Conservation (phyloP, 2,329 filamentous ascomycete species). For the Macrophomina tecta region DNA sequence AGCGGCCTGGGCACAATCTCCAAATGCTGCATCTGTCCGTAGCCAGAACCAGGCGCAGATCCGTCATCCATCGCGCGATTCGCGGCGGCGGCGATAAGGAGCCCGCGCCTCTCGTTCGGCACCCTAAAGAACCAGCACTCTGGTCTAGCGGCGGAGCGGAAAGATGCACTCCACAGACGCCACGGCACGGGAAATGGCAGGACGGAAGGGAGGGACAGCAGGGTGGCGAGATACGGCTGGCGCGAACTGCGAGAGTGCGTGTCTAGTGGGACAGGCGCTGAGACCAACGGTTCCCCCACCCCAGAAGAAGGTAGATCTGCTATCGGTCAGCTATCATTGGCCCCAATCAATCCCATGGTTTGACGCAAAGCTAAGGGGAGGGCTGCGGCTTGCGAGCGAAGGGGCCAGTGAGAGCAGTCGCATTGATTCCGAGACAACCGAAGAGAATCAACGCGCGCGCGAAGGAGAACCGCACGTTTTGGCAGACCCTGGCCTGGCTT, state of each 20-base stretch:
- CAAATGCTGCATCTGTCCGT: background rate
- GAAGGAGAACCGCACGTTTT: background rate
- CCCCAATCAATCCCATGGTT: background rate
- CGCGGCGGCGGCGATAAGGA: background rate
- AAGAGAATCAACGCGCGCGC: background rate
- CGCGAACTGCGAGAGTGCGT: background rate
- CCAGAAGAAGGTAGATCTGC: background rate
- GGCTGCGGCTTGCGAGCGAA: background rate
- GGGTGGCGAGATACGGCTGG: background rate
- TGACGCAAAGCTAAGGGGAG: background rate
- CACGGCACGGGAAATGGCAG: slow-evolving; percentile 2
- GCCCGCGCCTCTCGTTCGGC: background rate
- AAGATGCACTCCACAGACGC: slow-evolving; percentile 4
- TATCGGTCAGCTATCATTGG: slow-evolving; percentile 15
- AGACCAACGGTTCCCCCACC: background rate
- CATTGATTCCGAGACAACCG: background rate
- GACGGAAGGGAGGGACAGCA: background rate
- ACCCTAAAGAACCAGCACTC: background rate
- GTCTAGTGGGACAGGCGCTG: background rate
- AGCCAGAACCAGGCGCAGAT: background rate
- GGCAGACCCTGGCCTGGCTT: background rate
- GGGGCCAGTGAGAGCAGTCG: background rate
- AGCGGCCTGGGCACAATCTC: background rate
- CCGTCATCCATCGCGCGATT: background rate
- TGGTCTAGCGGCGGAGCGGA: background rate